These are phyloP conservation scores for Westerdykella aurantiaca DNA, from an alignment of 2,329 filamentous ascomycete genomes.

Conservation along the genomic window DNA sequence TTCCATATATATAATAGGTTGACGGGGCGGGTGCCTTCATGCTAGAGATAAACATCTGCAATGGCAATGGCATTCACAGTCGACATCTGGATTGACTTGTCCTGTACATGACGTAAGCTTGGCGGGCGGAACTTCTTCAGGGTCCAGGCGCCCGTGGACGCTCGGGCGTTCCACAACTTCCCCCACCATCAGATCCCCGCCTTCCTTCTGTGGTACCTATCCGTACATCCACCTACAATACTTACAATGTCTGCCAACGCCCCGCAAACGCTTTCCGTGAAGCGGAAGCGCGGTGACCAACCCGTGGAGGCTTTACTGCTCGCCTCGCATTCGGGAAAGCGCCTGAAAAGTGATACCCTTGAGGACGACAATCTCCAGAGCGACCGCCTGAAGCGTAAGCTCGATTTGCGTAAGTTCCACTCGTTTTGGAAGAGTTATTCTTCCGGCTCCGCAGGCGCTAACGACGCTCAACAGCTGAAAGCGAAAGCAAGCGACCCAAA, in stretches of 20 bases:
- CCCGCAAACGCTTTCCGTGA: slow-evolving; percentile 39
- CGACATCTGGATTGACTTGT: no score
- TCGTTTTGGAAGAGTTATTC: slow-evolving; percentile 10
- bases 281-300: slow-evolving; percentile 52
- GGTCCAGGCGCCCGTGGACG: no score
- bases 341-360: slow-evolving; percentile 13
- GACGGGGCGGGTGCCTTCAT: no score
- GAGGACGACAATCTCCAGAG: neutral
- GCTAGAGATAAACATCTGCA: no score
- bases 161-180: no score
- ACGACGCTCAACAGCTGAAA: neutral
- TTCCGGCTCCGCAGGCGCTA: slow-evolving; percentile 5
- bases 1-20: no score
- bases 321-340: slow-evolving; percentile 5
- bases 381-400: slow-evolving; percentile 7
- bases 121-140: no score
- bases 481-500: neutral
- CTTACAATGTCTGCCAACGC: slow-evolving; percentile 16
- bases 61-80: no score
- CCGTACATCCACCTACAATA: neutral
- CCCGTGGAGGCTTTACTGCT: slow-evolving; percentile 45
- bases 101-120: no score
- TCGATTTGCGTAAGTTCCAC: slow-evolving; percentile 2
- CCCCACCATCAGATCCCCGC: no score
- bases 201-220: no score